These are phyloP conservation scores for Trichoderma hamatum DNA, from an alignment of 2,329 filamentous ascomycete genomes.

Conservation along the genomic window DNA sequence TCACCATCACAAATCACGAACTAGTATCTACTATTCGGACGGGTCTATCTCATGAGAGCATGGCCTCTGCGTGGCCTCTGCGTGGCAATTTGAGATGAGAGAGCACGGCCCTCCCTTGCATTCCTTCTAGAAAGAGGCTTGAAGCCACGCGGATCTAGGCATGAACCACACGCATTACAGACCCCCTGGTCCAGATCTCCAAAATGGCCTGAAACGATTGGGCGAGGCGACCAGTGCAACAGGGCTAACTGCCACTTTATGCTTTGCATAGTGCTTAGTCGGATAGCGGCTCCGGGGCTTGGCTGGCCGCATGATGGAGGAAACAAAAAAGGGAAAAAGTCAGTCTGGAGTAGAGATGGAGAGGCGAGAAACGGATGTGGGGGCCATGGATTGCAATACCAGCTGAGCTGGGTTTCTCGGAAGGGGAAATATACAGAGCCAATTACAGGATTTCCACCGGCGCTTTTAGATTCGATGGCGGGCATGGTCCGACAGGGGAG, in stretches of 20 bases:
- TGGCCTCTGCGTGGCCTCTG: not conserved
- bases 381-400: not conserved
- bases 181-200: slow-evolving; percentile 18
- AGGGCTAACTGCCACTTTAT: slow-evolving; percentile 21
- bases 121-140: slow-evolving; percentile 16
- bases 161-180: slow-evolving; percentile 21
- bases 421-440: not conserved
- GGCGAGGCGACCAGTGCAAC: slow-evolving; percentile 13
- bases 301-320: slow-evolving; percentile 8
- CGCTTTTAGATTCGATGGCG: not conserved
- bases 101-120: slow-evolving; percentile 11
- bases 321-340: not conserved
- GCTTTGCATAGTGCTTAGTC: slow-evolving; percentile 20
- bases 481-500: slow-evolving; percentile 12
- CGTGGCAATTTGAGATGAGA: not conserved
- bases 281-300: slow-evolving; percentile 12
- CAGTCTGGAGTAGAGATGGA: not conserved
- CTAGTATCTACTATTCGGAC: too few species aligned
- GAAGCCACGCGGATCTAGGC: slow-evolving; percentile 19
- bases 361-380: not conserved
- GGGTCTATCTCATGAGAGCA: slow-evolving; percentile 3
- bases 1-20: not conserved
- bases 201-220: slow-evolving; percentile 22
- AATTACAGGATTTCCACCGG: not conserved
- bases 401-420: slow-evolving; percentile 10